These are phyloP conservation scores for Acer yangbiense DNA, from an alignment of 345 rosid genomes.

Conservation along the genomic window DNA sequence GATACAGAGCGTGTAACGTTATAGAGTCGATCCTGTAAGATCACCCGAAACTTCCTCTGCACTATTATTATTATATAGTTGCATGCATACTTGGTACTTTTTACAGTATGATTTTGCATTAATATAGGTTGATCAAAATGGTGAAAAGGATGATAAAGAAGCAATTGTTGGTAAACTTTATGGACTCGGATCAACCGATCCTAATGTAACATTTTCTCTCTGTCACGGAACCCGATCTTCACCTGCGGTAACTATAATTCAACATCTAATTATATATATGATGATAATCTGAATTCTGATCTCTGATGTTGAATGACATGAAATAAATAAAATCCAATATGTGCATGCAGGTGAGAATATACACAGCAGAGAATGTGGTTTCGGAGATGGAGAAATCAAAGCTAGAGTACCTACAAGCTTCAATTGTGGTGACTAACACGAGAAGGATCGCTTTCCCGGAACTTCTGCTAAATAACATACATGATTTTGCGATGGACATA, in stretches of 20 bases:
- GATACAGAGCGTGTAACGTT: no score
- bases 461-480: conserved; percentile 58
- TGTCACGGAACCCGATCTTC: conserved; percentile 91
- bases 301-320: background rate
- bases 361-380: conserved; percentile 70
- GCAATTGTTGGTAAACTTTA: conserved; percentile 58
- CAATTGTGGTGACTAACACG: conserved; percentile 62
- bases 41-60: no score
- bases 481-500: conserved; percentile 55
- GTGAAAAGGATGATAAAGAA: conserved; percentile 61
- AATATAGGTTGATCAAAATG: conserved; percentile 33
- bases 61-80: background rate
- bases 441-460: conserved; percentile 78
- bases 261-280: background rate
- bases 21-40: no score
- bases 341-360: conserved; percentile 75
- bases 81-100: background rate
- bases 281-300: background rate
- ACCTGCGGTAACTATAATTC: conserved; percentile 59
- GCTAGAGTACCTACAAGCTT: conserved; percentile 87
- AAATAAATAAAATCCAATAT: background rate
- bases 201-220: conserved; percentile 80
- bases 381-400: conserved; percentile 81
- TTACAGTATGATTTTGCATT: background rate
- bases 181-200: conserved; percentile 62